Base-by-base conservation (phyloP, 1,284 basidiomycete species). In the Trametes polyzona region DNA sequence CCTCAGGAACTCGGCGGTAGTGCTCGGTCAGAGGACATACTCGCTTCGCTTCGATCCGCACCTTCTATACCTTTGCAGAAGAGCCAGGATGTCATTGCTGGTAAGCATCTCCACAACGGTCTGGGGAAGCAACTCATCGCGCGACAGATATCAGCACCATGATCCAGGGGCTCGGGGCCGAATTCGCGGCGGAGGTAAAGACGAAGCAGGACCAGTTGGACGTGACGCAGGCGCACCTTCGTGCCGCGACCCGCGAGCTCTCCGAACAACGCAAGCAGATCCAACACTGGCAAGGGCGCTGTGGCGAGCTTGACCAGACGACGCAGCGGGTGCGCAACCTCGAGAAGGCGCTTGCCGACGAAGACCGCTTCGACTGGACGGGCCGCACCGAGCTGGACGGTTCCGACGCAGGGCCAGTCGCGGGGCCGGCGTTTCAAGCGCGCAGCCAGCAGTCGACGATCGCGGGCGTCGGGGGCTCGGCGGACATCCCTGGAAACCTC, bases 201-300 rank as follows among this genome's bases (percentile, higher is more conserved):
- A 76, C 83, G 35, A 98, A 98, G 72, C 89, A 95, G 71, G 92
- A 94, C 63, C 82, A 86, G 12, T 83, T 98, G 27, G 91, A 93
- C 58, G 84, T 90, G 5, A 93, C 91, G 12, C 93, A 95, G 72
- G 86, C 86, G 6, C 90, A 95, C 66, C 84, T 99, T 9, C 90
- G 93, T 44, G 87, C 89, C 4, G 92, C 95, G 0, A 98, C 96
- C 0, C 87, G 92, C 55, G 90, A 95, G 62, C 84, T 99, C 7
- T 89, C 95, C 0, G 90, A 95, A 56, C 90, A 95, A 67, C 86
- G 96, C 36, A 90, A 89, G 64, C 88, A 93, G 64, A 88, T 96
- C 30, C 83, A 88, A 58, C 70, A 78, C 4, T 90, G 90, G 82
- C 90, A 94, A 67, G 68, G 75, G 1, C 82, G 83, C 42, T 87